Percentiles rank a stretch among this genome's conserved stretches.
Conservation (phyloP, 805 yeast species). For the Metschnikowia cerradonensis region DNA sequence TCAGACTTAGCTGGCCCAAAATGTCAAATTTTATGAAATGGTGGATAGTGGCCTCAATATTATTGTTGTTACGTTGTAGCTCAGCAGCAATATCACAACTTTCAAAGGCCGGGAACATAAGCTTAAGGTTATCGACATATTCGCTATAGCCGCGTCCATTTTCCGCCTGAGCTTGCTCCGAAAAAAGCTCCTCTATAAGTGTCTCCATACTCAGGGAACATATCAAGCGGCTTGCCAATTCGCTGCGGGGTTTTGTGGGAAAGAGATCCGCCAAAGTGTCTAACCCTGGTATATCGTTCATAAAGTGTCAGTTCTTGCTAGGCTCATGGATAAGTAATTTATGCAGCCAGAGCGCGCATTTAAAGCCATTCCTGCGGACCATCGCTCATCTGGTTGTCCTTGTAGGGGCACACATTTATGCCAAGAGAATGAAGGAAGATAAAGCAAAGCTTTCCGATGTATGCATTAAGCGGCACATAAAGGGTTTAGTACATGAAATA, state of each 20-base stretch:
- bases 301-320: neutral
- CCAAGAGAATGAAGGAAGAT: too few relatives aligned
- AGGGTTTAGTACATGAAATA: too few relatives aligned
- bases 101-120: slow-evolving; percentile 45
- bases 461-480: too few relatives aligned
- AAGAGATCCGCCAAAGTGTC: slow-evolving; percentile 27
- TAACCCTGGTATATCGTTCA: slow-evolving; percentile 11
- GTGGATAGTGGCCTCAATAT: slow-evolving; percentile 27
- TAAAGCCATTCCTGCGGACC: neutral
- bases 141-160: slow-evolving; percentile 6
- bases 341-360: neutral
- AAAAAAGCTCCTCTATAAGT: slow-evolving; percentile 25
- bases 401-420: too few relatives aligned
- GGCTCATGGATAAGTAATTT: neutral
- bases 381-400: neutral
- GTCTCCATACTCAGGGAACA: slow-evolving; percentile 20
- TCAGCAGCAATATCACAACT: slow-evolving; percentile 24
- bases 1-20: slow-evolving; percentile 1
- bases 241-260: slow-evolving; percentile 24
- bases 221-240: slow-evolving; percentile 24
- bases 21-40: slow-evolving; percentile 9
- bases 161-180: slow-evolving; percentile 6
- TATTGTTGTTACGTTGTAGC: slow-evolving; percentile 26
- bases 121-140: slow-evolving; percentile 25
- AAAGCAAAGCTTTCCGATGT: too few relatives aligned